These are phyloP conservation scores for Dichotomocladium elegans DNA, from an alignment of 371 early-diverging fungal species.

Conservation along the genomic window DNA sequence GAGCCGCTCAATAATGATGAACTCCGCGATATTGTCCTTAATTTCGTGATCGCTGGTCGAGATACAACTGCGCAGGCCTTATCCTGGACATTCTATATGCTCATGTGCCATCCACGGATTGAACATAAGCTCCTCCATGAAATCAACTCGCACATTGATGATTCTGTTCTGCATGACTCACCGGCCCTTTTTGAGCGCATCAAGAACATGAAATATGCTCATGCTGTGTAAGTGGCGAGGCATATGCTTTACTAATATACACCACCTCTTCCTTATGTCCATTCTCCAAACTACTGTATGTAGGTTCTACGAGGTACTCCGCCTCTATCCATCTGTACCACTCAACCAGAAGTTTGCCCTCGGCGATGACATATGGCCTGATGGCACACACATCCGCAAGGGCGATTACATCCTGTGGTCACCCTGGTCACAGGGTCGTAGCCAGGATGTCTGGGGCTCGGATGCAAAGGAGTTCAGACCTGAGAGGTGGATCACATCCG, in stretches of 20 bases:
- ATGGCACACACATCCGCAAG: slow-evolving; percentile 55
- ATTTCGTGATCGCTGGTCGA: slow-evolving; percentile 66
- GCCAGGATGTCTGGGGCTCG: slow-evolving; percentile 52
- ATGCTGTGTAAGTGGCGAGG: slow-evolving; percentile 42
- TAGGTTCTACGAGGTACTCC: slow-evolving; percentile 58
- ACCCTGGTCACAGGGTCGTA: slow-evolving; percentile 50
- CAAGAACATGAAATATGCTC: slow-evolving; percentile 54
- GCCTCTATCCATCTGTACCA: slow-evolving; percentile 73
- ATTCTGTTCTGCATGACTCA: slow-evolving; percentile 22
- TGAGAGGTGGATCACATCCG: slow-evolving; percentile 47
- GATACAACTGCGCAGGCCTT: slow-evolving; percentile 75
- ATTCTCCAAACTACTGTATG: neutral
- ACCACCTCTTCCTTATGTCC: slow-evolving; percentile 2
- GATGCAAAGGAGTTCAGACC: slow-evolving; percentile 58
- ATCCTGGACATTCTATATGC: slow-evolving; percentile 64
- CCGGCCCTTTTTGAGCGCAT: slow-evolving; percentile 36
- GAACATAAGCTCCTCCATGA: slow-evolving; percentile 59
- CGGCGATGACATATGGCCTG: slow-evolving; percentile 66
- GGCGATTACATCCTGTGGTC: slow-evolving; percentile 51
- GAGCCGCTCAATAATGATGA: slow-evolving; percentile 45
- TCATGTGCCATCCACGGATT: slow-evolving; percentile 51
- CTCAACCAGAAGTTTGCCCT: slow-evolving; percentile 58
- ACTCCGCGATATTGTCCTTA: slow-evolving; percentile 59
- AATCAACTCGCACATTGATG: slow-evolving; percentile 34
- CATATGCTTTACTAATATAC: slow-evolving; percentile 37